A percentile compares a stretch with the other conserved stretches of the same genome.
These are phyloP conservation scores for Gymnopus androsaceus DNA, from an alignment of 1,284 basidiomycete species.

Conservation along the genomic window DNA sequence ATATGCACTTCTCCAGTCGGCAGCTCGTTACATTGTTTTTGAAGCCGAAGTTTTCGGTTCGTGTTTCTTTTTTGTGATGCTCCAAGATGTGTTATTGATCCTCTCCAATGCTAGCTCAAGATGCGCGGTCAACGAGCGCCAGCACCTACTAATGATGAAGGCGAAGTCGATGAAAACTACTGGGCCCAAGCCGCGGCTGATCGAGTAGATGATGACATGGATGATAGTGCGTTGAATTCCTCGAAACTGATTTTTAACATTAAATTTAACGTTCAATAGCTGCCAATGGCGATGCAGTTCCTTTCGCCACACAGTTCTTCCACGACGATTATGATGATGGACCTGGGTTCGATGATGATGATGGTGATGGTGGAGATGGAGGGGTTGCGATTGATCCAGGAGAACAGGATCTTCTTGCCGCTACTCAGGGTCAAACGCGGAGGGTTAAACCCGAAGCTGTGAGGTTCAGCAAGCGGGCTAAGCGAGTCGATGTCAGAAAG, in stretches of 20 bases:
- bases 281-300: constrained; percentile 51
- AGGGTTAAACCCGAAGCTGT: constrained; percentile 88
- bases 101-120: constrained; percentile 58
- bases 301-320: constrained; percentile 97
- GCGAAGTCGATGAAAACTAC: constrained; percentile 91
- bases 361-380: constrained; percentile 54
- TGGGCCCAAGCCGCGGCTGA: constrained; percentile 93
- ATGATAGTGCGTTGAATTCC: constrained; percentile 54
- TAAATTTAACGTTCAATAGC: constrained; percentile 21
- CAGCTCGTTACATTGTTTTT: constrained; percentile 91
- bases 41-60: constrained; percentile 91
- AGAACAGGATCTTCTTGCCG: constrained; percentile 86
- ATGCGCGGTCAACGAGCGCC: constrained; percentile 73
- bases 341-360: constrained; percentile 74
- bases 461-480: constrained; percentile 94
- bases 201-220: constrained; percentile 56
- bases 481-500: constrained; percentile 94
- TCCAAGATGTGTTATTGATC: constrained; percentile 4
- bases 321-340: constrained; percentile 88
- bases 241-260: background rate
- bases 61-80: constrained; percentile 26
- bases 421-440: constrained; percentile 77
- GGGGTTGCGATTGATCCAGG: constrained; percentile 53
- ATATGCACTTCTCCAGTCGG: constrained; percentile 94
- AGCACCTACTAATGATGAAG: constrained; percentile 64